phyloP scores from a whole-genome alignment of 305 asterid species.

The Solanum hybrid region DNA sequence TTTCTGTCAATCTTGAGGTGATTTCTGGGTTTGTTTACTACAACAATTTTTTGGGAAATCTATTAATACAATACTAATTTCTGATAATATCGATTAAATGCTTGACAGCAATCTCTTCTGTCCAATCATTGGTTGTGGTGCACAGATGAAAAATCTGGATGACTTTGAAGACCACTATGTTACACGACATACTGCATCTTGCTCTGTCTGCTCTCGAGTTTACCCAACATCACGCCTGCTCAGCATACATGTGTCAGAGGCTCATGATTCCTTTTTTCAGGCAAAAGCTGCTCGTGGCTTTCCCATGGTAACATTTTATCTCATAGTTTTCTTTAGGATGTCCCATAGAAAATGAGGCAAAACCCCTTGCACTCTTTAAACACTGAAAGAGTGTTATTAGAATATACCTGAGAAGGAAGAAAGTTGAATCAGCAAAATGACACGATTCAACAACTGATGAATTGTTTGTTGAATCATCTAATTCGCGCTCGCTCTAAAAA shows the following conservation, averaged over 20 bases:
- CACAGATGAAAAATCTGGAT: conserved; percentile 50
- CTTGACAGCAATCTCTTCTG: conserved; percentile 46
- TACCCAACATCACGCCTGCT: conserved; percentile 86
- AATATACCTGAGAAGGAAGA: not conserved
- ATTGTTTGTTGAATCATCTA: not conserved
- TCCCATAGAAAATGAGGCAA: not conserved
- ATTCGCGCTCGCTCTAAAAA: not conserved
- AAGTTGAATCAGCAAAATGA: not conserved
- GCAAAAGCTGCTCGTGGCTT: conserved; percentile 90
- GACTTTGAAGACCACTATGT: conserved; percentile 84
- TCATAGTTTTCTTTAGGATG: not conserved
- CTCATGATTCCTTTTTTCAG: conserved; percentile 90
- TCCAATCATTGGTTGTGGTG: conserved; percentile 87
- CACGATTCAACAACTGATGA: not conserved
- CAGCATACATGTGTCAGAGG: conserved; percentile 85
- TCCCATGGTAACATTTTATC: conserved; percentile 47
- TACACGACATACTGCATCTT: conserved; percentile 82
- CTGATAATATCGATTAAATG: not conserved
- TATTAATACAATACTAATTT: not conserved
- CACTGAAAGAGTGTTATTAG: not conserved
- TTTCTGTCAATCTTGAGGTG: not conserved
- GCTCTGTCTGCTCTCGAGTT: conserved; percentile 86
- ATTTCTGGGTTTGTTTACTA: not conserved
- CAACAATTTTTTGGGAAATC: not conserved
- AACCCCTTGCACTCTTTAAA: not conserved